Conservation (phyloP, 2,329 filamentous ascomycete species). For the Sporothrix curviconia region DNA sequence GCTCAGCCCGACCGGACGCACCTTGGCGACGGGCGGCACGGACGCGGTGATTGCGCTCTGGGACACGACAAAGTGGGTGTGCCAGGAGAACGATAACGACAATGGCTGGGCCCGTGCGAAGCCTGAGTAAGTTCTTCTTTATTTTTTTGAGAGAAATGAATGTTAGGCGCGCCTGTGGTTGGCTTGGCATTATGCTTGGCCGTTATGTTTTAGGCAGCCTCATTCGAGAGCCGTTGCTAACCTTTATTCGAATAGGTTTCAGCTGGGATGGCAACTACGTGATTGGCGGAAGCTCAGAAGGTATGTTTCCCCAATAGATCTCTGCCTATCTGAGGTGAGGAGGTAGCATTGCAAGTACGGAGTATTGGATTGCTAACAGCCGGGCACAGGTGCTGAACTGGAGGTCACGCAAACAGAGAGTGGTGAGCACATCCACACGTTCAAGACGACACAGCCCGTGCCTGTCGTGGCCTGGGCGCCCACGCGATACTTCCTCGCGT, state of each 20-base stretch:
- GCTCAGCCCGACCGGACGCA: conserved; percentile 63
- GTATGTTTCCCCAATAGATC: conserved; percentile 29
- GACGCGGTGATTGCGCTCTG: conserved; percentile 71
- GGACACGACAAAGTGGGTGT: conserved; percentile 74
- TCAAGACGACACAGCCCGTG: conserved; percentile 60
- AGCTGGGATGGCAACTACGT: conserved; percentile 72
- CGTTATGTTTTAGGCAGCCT: no score
- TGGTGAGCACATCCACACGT: conserved; percentile 63
- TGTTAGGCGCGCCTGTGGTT: no score
- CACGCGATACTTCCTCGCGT: conserved; percentile 65
- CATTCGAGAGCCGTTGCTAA: no score
- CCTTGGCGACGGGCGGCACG: conserved; percentile 67
- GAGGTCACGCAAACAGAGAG: conserved; percentile 67
- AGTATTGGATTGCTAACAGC: neutral
- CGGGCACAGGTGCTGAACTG: conserved; percentile 48
- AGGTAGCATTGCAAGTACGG: neutral
- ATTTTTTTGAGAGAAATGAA: neutral
- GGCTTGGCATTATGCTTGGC: neutral
- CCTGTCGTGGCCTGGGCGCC: conserved; percentile 72
- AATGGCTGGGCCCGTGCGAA: conserved; percentile 63
- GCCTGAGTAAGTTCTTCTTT: conserved; percentile 48
- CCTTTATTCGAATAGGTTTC: conserved; percentile 47
- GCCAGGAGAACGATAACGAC: conserved; percentile 62
- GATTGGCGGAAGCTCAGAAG: conserved; percentile 68
- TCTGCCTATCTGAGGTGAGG: no score